Evolutionary conservation across 495 filamentous ascomycete species (phyloP).

Genomic region (Penicillium angulare): DNA sequence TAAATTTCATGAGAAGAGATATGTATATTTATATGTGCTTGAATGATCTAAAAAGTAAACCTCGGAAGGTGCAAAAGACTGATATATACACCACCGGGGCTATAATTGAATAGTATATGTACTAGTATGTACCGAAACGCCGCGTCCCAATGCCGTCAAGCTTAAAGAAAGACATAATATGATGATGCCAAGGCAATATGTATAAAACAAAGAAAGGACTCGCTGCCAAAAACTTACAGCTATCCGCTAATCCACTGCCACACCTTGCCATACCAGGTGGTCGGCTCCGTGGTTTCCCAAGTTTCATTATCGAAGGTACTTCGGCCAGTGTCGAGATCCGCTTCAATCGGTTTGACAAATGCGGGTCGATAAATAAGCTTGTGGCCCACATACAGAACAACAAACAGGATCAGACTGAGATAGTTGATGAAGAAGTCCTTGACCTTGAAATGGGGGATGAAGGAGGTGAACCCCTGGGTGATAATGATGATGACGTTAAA

Average conservation of each 20-base stretch:
- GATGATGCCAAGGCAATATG: too few relatives aligned
- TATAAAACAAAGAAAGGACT: slow-evolving; percentile 4
- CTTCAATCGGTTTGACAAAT: slow-evolving; percentile 43
- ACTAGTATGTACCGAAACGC: neutral
- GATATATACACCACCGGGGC: too few relatives aligned
- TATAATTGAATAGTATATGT: neutral
- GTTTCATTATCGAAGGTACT: slow-evolving; percentile 37
- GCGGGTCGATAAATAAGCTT: slow-evolving; percentile 48
- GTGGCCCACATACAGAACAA: slow-evolving; percentile 57
- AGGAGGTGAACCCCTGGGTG: slow-evolving; percentile 69
- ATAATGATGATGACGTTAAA: slow-evolving; percentile 64
- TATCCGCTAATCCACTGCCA: slow-evolving; percentile 25
- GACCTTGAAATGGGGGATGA: slow-evolving; percentile 58
- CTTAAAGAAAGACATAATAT: slow-evolving; percentile 8
- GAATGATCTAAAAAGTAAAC: too few relatives aligned
- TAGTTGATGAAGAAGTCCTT: slow-evolving; percentile 61
- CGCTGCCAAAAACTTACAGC: slow-evolving; percentile 2
- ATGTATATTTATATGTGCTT: too few relatives aligned
- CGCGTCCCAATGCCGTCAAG: neutral
- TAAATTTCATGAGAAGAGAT: too few relatives aligned
- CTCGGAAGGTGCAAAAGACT: too few relatives aligned
- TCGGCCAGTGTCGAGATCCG: slow-evolving; percentile 50
- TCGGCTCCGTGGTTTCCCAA: slow-evolving; percentile 43
- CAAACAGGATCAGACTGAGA: slow-evolving; percentile 60
- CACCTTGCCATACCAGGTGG: slow-evolving; percentile 37